A percentile compares a stretch with the other conserved stretches of the same genome.
phyloP scores from a whole-genome alignment of 345 rosid species.

The Lepidium sativum region DNA sequence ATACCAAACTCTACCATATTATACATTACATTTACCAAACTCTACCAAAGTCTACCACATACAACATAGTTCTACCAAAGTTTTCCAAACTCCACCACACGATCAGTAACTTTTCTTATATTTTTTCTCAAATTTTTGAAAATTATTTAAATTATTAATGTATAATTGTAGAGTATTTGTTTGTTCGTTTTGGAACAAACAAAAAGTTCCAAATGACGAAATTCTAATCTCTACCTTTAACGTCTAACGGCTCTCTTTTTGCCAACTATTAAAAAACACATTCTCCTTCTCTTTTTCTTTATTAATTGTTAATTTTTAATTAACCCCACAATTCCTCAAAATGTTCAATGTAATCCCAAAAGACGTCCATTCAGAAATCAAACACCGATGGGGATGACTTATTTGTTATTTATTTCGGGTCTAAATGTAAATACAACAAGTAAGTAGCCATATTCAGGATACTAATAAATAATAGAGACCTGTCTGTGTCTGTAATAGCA shows the following conservation, averaged over 20 bases:
- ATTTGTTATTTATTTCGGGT: not conserved
- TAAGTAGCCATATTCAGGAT: not conserved
- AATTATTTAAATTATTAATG: too few relatives aligned
- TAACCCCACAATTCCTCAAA: not conserved
- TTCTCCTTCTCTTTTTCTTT: not conserved
- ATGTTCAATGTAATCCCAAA: not conserved
- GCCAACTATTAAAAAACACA: not conserved
- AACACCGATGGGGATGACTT: too few relatives aligned
- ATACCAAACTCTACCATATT: too few relatives aligned
- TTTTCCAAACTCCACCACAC: too few relatives aligned
- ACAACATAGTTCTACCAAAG: too few relatives aligned
- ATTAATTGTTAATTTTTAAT: not conserved
- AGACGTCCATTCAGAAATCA: too few relatives aligned
- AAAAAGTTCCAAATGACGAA: not conserved
- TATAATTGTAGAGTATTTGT: too few relatives aligned
- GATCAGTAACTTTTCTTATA: too few relatives aligned
- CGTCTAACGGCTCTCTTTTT: conserved; percentile 18
- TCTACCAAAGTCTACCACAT: too few relatives aligned
- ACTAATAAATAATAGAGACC: not conserved
- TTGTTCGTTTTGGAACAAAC: not conserved
- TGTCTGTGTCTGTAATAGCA: not conserved
- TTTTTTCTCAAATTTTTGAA: too few relatives aligned
- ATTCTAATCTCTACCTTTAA: not conserved
- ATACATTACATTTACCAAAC: too few relatives aligned
- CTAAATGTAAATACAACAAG: not conserved